These are phyloP conservation scores for Termitomyces sp. DNA, from an alignment of 768 basidiomycete species.

Conservation along the genomic window DNA sequence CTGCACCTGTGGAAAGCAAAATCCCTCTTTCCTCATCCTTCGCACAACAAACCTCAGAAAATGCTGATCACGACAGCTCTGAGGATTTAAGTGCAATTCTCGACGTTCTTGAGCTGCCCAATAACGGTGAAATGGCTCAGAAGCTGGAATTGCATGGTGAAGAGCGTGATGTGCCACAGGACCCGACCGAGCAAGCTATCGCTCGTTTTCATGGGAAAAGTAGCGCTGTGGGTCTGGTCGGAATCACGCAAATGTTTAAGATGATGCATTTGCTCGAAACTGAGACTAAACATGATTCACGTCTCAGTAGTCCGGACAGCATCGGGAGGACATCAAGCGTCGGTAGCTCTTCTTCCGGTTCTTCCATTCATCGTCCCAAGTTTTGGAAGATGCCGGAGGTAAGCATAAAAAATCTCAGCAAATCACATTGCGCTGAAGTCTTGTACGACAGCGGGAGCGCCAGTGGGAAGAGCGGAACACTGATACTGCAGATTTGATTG, in stretches of 20 bases:
- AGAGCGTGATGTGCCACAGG: slow-evolving; percentile 7
- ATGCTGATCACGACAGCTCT: slow-evolving; percentile 16
- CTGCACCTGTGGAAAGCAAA: background rate
- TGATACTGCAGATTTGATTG: slow-evolving; percentile 23
- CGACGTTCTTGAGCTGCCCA: slow-evolving; percentile 28
- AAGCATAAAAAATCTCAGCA: slow-evolving; percentile 15
- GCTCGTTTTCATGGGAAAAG: slow-evolving; percentile 61
- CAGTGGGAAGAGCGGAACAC: slow-evolving; percentile 41
- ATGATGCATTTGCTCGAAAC: slow-evolving; percentile 41
- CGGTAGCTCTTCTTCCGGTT: background rate
- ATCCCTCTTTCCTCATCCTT: background rate
- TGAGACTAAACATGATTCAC: slow-evolving; percentile 6
- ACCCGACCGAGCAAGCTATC: slow-evolving; percentile 26
- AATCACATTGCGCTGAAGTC: background rate
- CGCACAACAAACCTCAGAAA: slow-evolving; percentile 8
- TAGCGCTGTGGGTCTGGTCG: slow-evolving; percentile 50
- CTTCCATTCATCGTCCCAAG: slow-evolving; percentile 31
- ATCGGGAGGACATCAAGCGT: slow-evolving; percentile 10
- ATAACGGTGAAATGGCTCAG: slow-evolving; percentile 25
- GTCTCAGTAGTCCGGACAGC: slow-evolving; percentile 13
- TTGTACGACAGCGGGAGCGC: slow-evolving; percentile 48
- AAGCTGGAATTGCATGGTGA: slow-evolving; percentile 31
- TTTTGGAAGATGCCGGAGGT: slow-evolving; percentile 60
- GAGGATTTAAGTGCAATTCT: slow-evolving; percentile 21
- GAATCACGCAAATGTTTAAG: slow-evolving; percentile 46